Evolutionary conservation across 345 rosid species (phyloP).

Genomic region (Aquilaria yunnanensis): DNA sequence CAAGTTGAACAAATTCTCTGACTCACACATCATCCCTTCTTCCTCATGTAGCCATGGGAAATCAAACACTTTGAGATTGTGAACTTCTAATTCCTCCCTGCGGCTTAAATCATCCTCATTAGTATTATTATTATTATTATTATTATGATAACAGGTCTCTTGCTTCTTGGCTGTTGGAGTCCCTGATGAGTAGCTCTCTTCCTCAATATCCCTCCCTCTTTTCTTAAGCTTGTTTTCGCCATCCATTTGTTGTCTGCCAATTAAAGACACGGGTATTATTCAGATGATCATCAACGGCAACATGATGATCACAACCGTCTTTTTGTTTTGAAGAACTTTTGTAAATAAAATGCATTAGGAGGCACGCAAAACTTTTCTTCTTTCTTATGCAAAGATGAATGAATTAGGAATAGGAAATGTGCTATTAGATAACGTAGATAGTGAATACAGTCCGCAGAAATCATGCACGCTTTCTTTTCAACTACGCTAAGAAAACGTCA

Average conservation of each 20-base stretch:
- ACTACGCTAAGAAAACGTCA: no score
- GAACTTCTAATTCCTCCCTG: conserved; percentile 3
- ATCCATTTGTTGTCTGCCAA: conserved; percentile 23
- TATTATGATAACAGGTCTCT: background rate
- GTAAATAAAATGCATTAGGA: background rate
- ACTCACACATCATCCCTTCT: conserved; percentile 42
- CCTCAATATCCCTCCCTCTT: conserved; percentile 23
- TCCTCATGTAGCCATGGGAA: conserved; percentile 63
- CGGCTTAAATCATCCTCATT: conserved; percentile 6
- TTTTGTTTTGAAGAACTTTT: background rate
- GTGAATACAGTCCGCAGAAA: no score
- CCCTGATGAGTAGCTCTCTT: conserved; percentile 7
- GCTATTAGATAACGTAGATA: no score
- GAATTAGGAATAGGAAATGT: background rate
- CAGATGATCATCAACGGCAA: background rate
- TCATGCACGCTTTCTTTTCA: no score
- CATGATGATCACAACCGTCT: no score
- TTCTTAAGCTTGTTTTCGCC: conserved; percentile 26
- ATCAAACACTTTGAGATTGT: conserved; percentile 41
- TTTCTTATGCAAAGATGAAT: background rate
- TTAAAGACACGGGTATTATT: background rate
- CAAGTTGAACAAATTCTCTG: conserved; percentile 37
- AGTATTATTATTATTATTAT: background rate
- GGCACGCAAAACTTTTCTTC: conserved; percentile 1
- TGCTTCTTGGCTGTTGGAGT: conserved; percentile 19